Evolutionary conservation across 1,284 basidiomycete species (phyloP), one percentile per base, ranked within the genome.

Genomic region (Schizophyllum commune): DNA sequence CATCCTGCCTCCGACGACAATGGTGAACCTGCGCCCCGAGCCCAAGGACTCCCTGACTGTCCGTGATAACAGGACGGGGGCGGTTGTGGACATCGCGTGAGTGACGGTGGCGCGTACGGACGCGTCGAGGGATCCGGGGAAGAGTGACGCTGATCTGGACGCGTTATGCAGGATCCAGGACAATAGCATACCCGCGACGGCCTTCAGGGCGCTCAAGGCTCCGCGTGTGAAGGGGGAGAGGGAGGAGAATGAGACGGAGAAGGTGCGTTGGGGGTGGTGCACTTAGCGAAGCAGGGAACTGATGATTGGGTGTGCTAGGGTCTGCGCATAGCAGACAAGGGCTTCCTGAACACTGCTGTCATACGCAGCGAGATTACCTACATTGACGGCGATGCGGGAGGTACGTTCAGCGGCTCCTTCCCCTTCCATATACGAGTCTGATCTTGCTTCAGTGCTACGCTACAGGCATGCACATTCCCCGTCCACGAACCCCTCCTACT

Each of bases 331-430:
- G 78, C 83, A 47, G 91, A 94, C 77, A 85, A 84, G 73, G 91
- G 90, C 1, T 93, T 90, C 74, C 71, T 92, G 75, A 95, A 95
- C 67, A 95, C 93, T 1, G 91, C 93, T 39, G 91, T 93, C 61
- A 83, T 95, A 62, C 77, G 83, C 64, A 91, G 88, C 64, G 73
- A 81, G 67, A 94, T 95, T 69, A 94, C 92, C 0, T 94, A 88
- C 68, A 95, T 95, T 68, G 92, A 95, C 70, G 93, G 92, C 59
- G 88, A 92, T 22, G 86, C 85, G 20, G 91, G 91, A 72, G 76
- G 88, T 87, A 64, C 60, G 81, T 73, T 27, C 55, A 51, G 58
- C 21, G 58, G 27, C 27, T 2, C 5, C 27, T 27, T n/a, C n/a
- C 34, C 60, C 32, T 39, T 61, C 33, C 22, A 17, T 20, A 17